Evolutionary conservation across 495 filamentous ascomycete species (phyloP).

Genomic region (Podospora didyma): DNA sequence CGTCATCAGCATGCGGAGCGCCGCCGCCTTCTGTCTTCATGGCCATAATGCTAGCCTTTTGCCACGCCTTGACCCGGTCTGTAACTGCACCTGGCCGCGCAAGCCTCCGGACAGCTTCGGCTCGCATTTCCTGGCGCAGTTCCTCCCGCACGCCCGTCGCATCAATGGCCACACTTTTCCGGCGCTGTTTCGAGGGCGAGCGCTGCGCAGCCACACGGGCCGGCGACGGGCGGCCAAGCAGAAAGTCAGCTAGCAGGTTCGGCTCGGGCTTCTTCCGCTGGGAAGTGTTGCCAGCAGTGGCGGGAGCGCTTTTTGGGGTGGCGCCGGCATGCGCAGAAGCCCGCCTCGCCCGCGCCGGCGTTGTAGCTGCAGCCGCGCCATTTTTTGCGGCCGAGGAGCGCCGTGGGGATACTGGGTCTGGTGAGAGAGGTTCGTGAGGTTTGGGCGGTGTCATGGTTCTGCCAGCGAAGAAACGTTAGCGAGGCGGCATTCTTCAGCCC

Average conservation of each 20-base stretch:
- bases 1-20: slow-evolving; percentile 32
- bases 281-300: slow-evolving; percentile 20
- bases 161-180: slow-evolving; percentile 38
- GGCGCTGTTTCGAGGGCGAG: slow-evolving; percentile 33
- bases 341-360: slow-evolving; percentile 20
- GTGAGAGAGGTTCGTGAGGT: slow-evolving; percentile 17
- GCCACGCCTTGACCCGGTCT: slow-evolving; percentile 72
- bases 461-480: slow-evolving; percentile 12
- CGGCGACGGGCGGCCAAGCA: slow-evolving; percentile 49
- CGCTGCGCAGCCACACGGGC: slow-evolving; percentile 39
- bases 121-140: slow-evolving; percentile 47
- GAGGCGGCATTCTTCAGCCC: slow-evolving; percentile 14
- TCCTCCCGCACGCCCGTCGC: slow-evolving; percentile 34
- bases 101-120: slow-evolving; percentile 40
- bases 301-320: slow-evolving; percentile 38
- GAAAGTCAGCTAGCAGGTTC: slow-evolving; percentile 49
- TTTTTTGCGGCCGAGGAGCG: slow-evolving; percentile 19
- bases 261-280: slow-evolving; percentile 38
- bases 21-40: slow-evolving; percentile 33
- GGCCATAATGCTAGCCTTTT: slow-evolving; percentile 61
- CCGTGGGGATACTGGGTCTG: slow-evolving; percentile 16
- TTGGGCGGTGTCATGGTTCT: slow-evolving; percentile 29
- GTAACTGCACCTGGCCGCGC: slow-evolving; percentile 53
- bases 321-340: slow-evolving; percentile 18
- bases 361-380: slow-evolving; percentile 19